Conservation (phyloP, 2,329 filamentous ascomycete species). For the Coniella vitis region DNA sequence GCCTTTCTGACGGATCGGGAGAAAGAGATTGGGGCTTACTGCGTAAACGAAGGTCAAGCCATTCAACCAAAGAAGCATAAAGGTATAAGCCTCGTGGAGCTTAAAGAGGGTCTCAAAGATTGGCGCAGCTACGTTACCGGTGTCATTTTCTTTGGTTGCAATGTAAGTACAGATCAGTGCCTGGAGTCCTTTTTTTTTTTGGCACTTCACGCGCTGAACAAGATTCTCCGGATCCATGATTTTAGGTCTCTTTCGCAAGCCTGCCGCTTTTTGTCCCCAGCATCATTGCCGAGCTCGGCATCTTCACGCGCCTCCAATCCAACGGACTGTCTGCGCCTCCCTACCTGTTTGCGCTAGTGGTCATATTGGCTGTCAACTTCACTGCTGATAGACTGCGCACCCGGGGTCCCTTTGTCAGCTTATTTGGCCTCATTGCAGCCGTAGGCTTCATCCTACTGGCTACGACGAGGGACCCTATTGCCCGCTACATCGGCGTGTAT, state of each 20-base stretch:
- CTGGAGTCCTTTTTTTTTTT: neutral
- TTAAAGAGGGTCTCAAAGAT: constrained; percentile 18
- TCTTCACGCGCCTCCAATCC: constrained; percentile 27
- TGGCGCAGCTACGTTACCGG: constrained; percentile 16
- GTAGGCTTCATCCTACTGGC: constrained; percentile 35
- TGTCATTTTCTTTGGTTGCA: constrained; percentile 33
- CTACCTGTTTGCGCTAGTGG: constrained; percentile 32
- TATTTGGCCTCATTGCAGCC: constrained; percentile 27
- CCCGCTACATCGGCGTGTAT: constrained; percentile 31
- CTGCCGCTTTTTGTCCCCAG: constrained; percentile 27
- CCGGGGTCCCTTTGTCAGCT: constrained; percentile 31
- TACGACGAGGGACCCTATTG: constrained; percentile 25
- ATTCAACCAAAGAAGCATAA: constrained; percentile 18
- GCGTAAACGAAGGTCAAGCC: constrained; percentile 18
- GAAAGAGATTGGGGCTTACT: constrained; percentile 20
- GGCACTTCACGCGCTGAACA: neutral
- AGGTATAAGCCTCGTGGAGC: constrained; percentile 17
- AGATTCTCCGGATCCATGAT: neutral
- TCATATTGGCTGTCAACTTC: constrained; percentile 28
- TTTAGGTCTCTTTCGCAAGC: constrained; percentile 23
- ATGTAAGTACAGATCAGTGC: constrained; percentile 11
- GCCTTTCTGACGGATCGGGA: constrained; percentile 29
- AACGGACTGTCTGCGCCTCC: constrained; percentile 33
- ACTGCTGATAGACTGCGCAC: constrained; percentile 30
- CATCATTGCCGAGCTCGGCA: constrained; percentile 28